Base-by-base conservation (phyloP, 2,329 filamentous ascomycete genomes). In the Hypoxylon sp. region DNA sequence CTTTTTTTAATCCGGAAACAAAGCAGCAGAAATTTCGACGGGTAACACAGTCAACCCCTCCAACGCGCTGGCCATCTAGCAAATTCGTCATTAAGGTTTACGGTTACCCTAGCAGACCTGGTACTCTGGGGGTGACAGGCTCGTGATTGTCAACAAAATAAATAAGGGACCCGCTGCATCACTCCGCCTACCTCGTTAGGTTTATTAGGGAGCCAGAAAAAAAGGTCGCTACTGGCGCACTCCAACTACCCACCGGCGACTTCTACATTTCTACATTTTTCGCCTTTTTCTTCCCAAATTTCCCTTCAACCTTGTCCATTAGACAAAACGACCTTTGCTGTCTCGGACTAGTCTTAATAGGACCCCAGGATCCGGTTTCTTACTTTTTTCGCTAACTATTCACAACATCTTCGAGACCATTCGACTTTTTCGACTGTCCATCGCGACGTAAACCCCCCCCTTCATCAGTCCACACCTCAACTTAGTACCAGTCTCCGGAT, bases 81-180 rank as follows among this genome's bases (percentile, higher is more conserved):
- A 56, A 53, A 37, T 45, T 34, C 30, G 39, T 39, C 41, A 53
- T 57, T 61, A 21, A 56, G 14, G 52, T 57, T 30, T 27, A 45
- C 48, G 23, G 60, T 55, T 50, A 63, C 60, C 64, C 54, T 61
- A 65, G 61, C 39, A 47, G 9, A 12, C 30, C 12, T 11, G 30
- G 30, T 43, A 37, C 27, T 41, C 30, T 52, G 50, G 60, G 43
- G 29, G 37, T 47, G 16, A 32, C 45, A 64, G 50, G 68, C 71
- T 71, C 71, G 72, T 74, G 71, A 74, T 73, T 75, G 73, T 74
- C 73, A 76, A 75, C 70, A 74, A 66, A 69, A 70, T 61, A 64
- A 67, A 67, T 56, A 65, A 63, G 64, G 69, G 71, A 68, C 72
- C 72, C 70, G 64, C 70, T 68, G 48, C 65, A 66, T 68, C 65